Conservation (phyloP, 2,329 filamentous ascomycete species). For the Xylariaceae sp. region DNA sequence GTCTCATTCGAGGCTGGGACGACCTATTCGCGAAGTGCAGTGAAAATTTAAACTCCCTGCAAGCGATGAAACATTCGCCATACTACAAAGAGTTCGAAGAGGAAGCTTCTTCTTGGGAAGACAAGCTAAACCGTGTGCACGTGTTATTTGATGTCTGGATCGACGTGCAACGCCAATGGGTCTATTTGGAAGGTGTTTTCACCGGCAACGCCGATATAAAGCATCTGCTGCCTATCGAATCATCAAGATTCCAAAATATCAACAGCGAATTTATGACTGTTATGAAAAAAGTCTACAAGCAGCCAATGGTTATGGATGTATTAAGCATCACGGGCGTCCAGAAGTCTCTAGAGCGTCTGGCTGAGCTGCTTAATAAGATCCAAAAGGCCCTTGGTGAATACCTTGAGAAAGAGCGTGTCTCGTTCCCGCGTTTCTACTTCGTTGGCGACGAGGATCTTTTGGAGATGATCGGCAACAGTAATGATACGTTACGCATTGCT, state of each 20-base stretch:
- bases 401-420: constrained; percentile 94
- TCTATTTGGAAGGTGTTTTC: constrained; percentile 98
- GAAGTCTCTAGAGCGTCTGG: constrained; percentile 91
- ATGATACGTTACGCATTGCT: constrained; percentile 92
- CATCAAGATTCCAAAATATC: constrained; percentile 97
- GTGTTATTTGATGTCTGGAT: constrained; percentile 99
- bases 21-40: constrained; percentile 98
- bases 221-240: constrained; percentile 94
- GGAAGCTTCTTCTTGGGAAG: constrained; percentile 95
- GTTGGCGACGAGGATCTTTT: constrained; percentile 97
- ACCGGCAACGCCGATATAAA: constrained; percentile 99
- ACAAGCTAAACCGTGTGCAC: constrained; percentile 95
- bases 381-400: constrained; percentile 99
- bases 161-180: constrained; percentile 99
- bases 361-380: constrained; percentile 98
- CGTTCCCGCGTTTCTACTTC: constrained; percentile 99
- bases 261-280: constrained; percentile 99
- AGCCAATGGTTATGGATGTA: constrained; percentile 93
- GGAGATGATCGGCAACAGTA: constrained; percentile 99
- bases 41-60: constrained; percentile 95
- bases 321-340: constrained; percentile 95
- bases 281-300: constrained; percentile 99
- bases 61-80: constrained; percentile 98
- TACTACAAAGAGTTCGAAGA: constrained; percentile 99
- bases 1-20: constrained; percentile 96